phyloP scores from a whole-genome alignment of 345 rosid genomes.

The Nephelium lappaceum region DNA sequence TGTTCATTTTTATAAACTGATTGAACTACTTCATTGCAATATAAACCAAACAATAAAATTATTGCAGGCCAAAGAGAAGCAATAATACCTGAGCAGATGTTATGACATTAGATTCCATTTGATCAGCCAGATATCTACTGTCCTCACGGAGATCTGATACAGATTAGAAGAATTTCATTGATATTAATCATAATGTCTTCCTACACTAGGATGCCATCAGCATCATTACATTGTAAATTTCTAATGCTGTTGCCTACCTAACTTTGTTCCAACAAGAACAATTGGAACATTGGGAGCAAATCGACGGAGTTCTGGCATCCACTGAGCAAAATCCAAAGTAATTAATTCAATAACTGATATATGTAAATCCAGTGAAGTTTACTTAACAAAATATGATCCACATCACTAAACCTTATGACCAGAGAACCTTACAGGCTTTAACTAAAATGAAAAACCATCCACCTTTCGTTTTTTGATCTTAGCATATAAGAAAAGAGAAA shows the following conservation, averaged over 20 bases:
- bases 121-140: conserved; percentile 70
- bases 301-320: conserved; percentile 98
- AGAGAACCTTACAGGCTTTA: conserved; percentile 10
- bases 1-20: conserved; percentile 24
- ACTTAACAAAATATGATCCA: conserved; percentile 10
- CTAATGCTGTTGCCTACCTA: conserved; percentile 51
- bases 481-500: conserved; percentile 12
- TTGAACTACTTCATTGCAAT: conserved; percentile 3
- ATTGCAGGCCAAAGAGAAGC: neutral
- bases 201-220: neutral
- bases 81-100: conserved; percentile 68
- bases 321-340: conserved; percentile 47
- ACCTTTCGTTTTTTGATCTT: conserved; percentile 20
- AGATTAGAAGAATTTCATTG: neutral
- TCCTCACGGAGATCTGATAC: conserved; percentile 84
- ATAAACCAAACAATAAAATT: neutral
- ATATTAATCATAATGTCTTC: neutral
- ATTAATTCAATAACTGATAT: conserved; percentile 12
- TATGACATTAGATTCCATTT: conserved; percentile 62
- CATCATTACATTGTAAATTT: neutral
- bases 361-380: neutral
- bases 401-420: conserved; percentile 4
- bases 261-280: conserved; percentile 94
- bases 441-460: conserved; percentile 20
- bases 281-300: conserved; percentile 96